phyloP scores from a whole-genome alignment of 2,329 filamentous ascomycete genomes.

The Teratosphaeria destructans region DNA sequence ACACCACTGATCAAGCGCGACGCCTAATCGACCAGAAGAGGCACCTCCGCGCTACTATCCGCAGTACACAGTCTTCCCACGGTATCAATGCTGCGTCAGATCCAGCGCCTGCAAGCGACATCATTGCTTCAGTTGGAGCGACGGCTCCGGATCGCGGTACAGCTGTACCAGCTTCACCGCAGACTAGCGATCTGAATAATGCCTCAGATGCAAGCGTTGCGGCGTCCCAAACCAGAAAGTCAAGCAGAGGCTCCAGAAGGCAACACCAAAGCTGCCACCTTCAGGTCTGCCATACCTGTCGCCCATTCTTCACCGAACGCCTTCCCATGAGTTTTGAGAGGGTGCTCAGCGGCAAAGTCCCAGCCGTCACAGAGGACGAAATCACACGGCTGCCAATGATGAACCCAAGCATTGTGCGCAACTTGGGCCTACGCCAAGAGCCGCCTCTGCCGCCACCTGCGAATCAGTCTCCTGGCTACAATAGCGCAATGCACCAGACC shows the following conservation, averaged over 20 bases:
- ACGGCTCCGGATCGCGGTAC: constrained; percentile 2
- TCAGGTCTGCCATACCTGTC: constrained; percentile 40
- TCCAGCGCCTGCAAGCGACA: constrained; percentile 4
- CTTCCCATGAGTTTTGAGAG: constrained; percentile 35
- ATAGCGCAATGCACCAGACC: constrained; percentile 18
- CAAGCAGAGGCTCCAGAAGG: neutral
- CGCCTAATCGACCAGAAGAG: constrained; percentile 33
- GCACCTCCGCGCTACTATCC: constrained; percentile 21
- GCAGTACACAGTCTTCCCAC: constrained; percentile 4
- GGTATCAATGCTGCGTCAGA: neutral
- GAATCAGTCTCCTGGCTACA: constrained; percentile 6
- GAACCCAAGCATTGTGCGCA: constrained; percentile 26
- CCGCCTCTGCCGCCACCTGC: neutral
- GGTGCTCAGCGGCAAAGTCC: constrained; percentile 28
- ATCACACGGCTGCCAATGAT: constrained; percentile 24
- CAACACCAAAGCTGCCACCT: constrained; percentile 28
- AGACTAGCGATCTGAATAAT: constrained; percentile 11
- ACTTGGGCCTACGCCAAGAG: constrained; percentile 22
- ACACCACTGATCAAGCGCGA: constrained; percentile 32
- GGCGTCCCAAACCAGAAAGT: constrained; percentile 1
- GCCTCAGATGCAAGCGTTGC: constrained; percentile 2
- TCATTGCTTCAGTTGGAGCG: constrained; percentile 18
- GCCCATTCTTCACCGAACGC: constrained; percentile 40
- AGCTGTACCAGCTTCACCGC: neutral
- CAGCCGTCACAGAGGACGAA: constrained; percentile 25